Percentiles rank a stretch among this genome's conserved stretches.
These are phyloP conservation scores for Schwanniomyces occidentalis DNA, from an alignment of 805 yeast species.

Conservation along the genomic window DNA sequence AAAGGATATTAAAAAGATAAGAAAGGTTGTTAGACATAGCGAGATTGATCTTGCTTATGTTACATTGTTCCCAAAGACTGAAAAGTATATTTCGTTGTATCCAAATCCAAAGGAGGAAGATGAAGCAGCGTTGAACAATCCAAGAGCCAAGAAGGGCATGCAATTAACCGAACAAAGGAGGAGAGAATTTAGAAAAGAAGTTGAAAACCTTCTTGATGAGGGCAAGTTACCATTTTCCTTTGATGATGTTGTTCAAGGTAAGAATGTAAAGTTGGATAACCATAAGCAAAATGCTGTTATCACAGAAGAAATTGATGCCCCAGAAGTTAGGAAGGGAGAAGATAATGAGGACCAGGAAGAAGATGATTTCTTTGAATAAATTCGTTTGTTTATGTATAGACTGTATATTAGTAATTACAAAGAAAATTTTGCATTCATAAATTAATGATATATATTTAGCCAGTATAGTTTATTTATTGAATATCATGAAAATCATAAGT, in stretches of 20 bases:
- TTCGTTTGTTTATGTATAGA: slow-evolving; percentile 7
- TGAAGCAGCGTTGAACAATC: slow-evolving; percentile 19
- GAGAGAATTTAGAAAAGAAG: slow-evolving; percentile 46
- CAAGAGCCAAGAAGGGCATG: slow-evolving; percentile 43
- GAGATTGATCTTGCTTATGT: slow-evolving; percentile 76
- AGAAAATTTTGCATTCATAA: no score
- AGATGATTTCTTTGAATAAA: slow-evolving; percentile 47
- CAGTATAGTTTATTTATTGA: no score
- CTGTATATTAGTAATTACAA: slow-evolving; percentile 11
- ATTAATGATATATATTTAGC: no score
- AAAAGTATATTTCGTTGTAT: slow-evolving; percentile 78
- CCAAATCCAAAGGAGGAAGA: slow-evolving; percentile 44
- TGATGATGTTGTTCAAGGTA: slow-evolving; percentile 47
- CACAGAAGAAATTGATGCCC: slow-evolving; percentile 43
- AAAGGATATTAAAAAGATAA: slow-evolving; percentile 43
- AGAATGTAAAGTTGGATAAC: slow-evolving; percentile 25
- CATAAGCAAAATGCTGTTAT: slow-evolving; percentile 14
- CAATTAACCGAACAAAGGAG: slow-evolving; percentile 44
- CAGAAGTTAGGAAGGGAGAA: slow-evolving; percentile 27
- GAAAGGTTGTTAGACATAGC: slow-evolving; percentile 52
- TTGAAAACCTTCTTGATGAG: slow-evolving; percentile 52
- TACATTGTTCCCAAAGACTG: slow-evolving; percentile 72
- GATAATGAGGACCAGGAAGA: slow-evolving; percentile 32
- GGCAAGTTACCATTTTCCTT: slow-evolving; percentile 55
- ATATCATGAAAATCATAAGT: not conserved